A percentile compares a stretch with the other conserved stretches of the same genome.
Evolutionary conservation across 768 basidiomycete genomes (phyloP).

Genomic region (Boletus vermiculosoides): DNA sequence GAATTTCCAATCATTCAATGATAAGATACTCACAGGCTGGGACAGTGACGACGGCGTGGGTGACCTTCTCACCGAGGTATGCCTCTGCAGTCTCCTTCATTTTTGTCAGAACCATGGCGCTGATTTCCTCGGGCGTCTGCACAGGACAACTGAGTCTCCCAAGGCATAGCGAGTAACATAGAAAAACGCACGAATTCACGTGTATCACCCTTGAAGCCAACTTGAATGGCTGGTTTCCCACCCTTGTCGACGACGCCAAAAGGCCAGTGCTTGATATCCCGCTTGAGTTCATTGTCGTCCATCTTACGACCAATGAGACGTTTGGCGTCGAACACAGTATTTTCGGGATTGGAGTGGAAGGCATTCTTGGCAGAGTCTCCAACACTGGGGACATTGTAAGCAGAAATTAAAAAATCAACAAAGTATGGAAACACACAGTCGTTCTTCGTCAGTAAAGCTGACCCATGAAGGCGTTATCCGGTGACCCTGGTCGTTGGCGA

Average conservation of each 20-base stretch:
- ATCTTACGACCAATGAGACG: constrained; percentile 88
- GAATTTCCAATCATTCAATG: background rate
- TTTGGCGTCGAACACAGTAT: constrained; percentile 97
- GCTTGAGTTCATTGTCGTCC: constrained; percentile 76
- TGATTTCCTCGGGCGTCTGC: constrained; percentile 90
- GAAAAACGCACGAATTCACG: constrained; percentile 75
- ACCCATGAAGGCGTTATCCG: constrained; percentile 92
- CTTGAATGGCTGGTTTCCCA: constrained; percentile 77
- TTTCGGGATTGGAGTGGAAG: constrained; percentile 84
- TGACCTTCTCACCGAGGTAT: constrained; percentile 93
- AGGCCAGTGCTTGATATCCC: constrained; percentile 90
- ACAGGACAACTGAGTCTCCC: background rate
- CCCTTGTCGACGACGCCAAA: constrained; percentile 78
- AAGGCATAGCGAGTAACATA: background rate
- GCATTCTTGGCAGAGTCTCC: constrained; percentile 98
- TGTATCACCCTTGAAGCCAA: constrained; percentile 74
- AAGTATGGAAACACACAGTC: constrained; percentile 41
- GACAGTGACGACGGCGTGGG: constrained; percentile 97
- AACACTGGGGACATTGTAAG: constrained; percentile 41
- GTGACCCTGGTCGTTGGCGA: constrained; percentile 87
- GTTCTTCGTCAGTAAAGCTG: constrained; percentile 74
- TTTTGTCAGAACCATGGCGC: constrained; percentile 92
- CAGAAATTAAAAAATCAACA: fast-evolving
- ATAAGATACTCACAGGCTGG: constrained; percentile 71
- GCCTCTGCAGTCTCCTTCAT: constrained; percentile 99